phyloP scores from a whole-genome alignment of 805 yeast species.

The Lachancea mirantina region DNA sequence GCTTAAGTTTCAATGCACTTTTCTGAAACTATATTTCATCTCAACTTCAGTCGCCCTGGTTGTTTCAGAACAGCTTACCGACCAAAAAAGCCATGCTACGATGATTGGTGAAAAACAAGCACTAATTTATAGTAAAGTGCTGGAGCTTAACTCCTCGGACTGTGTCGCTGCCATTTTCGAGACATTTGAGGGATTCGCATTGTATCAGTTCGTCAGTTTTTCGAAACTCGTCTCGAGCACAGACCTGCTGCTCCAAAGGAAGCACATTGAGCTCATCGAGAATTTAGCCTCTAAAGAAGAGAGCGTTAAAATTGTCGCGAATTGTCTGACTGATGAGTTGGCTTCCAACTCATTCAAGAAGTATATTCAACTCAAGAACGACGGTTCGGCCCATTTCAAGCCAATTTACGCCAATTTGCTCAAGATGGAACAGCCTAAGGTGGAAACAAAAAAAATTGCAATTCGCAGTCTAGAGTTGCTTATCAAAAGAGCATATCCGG shows the following conservation, averaged over 20 bases:
- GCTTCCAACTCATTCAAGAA: slow-evolving; percentile 18
- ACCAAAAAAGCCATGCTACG: neutral
- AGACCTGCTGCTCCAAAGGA: slow-evolving; percentile 31
- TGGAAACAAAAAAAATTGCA: slow-evolving; percentile 6
- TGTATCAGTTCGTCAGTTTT: slow-evolving; percentile 32
- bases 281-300: slow-evolving; percentile 27
- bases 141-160: slow-evolving; percentile 18
- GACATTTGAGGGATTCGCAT: slow-evolving; percentile 32
- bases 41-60: slow-evolving; percentile 17
- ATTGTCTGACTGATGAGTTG: slow-evolving; percentile 19
- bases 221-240: slow-evolving; percentile 27
- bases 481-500: neutral
- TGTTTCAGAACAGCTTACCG: slow-evolving; percentile 17
- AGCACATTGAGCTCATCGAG: slow-evolving; percentile 26
- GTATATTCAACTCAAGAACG: slow-evolving; percentile 32
- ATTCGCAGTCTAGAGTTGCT: slow-evolving; percentile 10
- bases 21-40: slow-evolving; percentile 20
- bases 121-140: slow-evolving; percentile 14
- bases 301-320: slow-evolving; percentile 6
- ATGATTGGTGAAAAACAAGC: slow-evolving; percentile 15
- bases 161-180: slow-evolving; percentile 32
- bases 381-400: slow-evolving; percentile 24
- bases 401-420: slow-evolving; percentile 20
- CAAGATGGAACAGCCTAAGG: slow-evolving; percentile 15
- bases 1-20: too few species aligned